Conservation (phyloP, 257 asterid species). For the Solanum megistacrolobum region DNA sequence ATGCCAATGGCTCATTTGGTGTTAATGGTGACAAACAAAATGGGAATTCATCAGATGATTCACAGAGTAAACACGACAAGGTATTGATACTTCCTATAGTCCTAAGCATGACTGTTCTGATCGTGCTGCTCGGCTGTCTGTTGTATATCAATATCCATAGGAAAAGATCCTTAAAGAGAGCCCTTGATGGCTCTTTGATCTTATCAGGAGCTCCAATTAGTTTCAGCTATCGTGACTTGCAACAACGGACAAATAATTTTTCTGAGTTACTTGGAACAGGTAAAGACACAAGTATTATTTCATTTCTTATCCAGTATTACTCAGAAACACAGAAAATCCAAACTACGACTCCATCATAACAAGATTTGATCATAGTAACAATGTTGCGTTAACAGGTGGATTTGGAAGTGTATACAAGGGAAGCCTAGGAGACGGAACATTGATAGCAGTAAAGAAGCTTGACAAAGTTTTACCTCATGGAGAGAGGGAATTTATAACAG, state of each 20-base stretch:
- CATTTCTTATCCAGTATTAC: not conserved
- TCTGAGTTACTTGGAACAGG: conserved; percentile 78
- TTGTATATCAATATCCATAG: conserved; percentile 38
- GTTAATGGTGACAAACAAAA: conserved; percentile 8
- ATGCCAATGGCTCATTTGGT: conserved; percentile 24
- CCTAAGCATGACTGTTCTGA: conserved; percentile 47
- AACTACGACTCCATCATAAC: not conserved
- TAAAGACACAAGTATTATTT: conserved; percentile 4
- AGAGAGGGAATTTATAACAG: conserved; percentile 74
- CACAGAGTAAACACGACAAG: conserved; percentile 26
- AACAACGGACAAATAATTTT: conserved; percentile 47
- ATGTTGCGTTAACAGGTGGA: conserved; percentile 51
- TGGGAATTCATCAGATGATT: conserved; percentile 15
- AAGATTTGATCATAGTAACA: not conserved
- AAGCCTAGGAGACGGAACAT: conserved; percentile 54
- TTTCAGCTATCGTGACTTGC: conserved; percentile 69
- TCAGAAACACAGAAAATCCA: not conserved
- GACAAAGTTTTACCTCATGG: conserved; percentile 82
- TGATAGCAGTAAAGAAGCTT: conserved; percentile 80
- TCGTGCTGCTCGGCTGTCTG: conserved; percentile 50
- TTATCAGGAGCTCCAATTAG: conserved; percentile 63
- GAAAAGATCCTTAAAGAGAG: conserved; percentile 44
- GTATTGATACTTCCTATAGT: conserved; percentile 70
- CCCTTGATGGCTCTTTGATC: conserved; percentile 50
- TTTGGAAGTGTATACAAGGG: conserved; percentile 88